These are phyloP conservation scores for Martiniozyma asiatica DNA, from an alignment of 1,139 yeast genomes.

Conservation along the genomic window DNA sequence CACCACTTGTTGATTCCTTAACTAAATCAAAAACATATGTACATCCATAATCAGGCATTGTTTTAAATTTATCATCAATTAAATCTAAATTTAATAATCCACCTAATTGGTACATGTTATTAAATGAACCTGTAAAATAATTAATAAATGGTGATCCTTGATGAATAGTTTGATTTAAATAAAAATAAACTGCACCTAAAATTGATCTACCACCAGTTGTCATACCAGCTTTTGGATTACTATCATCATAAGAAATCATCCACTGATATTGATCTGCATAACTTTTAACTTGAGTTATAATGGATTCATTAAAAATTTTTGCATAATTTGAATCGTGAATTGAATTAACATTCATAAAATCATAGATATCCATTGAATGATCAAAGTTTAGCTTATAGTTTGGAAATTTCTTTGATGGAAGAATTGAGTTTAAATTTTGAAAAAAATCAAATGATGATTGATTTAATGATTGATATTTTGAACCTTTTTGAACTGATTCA, in stretches of 20 bases:
- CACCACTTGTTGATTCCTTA: constrained; percentile 14
- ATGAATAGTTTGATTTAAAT: constrained; percentile 25
- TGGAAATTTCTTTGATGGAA: constrained; percentile 14
- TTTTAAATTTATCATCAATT: constrained; percentile 26
- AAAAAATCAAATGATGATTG: constrained; percentile 26
- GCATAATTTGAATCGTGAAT: constrained; percentile 29
- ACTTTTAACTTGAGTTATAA: constrained; percentile 20
- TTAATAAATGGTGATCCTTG: constrained; percentile 25
- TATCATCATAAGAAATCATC: constrained; percentile 24
- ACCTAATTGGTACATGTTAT: constrained; percentile 28
- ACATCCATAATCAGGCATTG: constrained; percentile 33
- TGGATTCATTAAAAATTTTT: constrained; percentile 20
- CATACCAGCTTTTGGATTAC: constrained; percentile 18
- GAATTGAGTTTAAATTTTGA: constrained; percentile 20
- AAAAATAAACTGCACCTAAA: constrained; percentile 23
- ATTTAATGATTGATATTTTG: constrained; percentile 22
- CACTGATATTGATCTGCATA: constrained; percentile 29
- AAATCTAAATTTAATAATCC: constrained; percentile 24
- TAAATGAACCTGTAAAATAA: constrained; percentile 31
- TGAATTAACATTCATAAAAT: constrained; percentile 26
- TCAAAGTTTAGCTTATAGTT: constrained; percentile 24
- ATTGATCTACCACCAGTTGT: constrained; percentile 29
- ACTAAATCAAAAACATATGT: constrained; percentile 30
- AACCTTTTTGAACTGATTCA: constrained; percentile 18
- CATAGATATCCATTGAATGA: constrained; percentile 28